Evolutionary conservation across 495 filamentous ascomycete species (phyloP).

Genomic region (Rhypophila decipiens): DNA sequence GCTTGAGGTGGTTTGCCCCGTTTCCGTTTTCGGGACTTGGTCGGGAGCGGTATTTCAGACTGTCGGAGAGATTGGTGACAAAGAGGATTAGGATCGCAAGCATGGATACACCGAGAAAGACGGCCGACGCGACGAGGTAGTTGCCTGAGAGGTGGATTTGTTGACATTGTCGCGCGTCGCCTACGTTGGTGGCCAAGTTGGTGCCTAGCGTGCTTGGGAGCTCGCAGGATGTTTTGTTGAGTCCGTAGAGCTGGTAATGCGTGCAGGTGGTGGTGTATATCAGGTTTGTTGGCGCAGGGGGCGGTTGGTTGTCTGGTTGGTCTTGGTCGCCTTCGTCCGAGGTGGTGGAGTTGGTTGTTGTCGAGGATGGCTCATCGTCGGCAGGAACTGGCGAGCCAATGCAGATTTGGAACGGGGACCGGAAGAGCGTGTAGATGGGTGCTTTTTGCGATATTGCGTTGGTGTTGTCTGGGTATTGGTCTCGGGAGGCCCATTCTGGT

Average conservation of each 20-base stretch:
- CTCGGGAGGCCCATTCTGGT: background rate
- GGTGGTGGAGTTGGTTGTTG: background rate
- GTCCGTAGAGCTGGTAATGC: background rate
- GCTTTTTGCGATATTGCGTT: background rate
- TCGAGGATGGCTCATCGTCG: background rate
- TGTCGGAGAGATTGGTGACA: background rate
- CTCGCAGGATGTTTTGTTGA: constrained; percentile 3
- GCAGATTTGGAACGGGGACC: background rate
- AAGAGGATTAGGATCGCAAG: background rate
- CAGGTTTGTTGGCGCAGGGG: background rate
- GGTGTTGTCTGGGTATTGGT: background rate
- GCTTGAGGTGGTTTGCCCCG: background rate
- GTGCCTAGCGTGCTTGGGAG: background rate
- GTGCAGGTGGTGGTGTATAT: background rate
- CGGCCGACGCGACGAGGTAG: background rate
- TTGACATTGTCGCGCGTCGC: background rate
- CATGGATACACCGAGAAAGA: background rate
- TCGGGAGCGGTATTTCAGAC: background rate
- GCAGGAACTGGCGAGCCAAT: background rate
- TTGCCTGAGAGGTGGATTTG: background rate
- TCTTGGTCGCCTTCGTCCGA: background rate
- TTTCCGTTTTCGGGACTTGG: too few relatives aligned
- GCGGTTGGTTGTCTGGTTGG: background rate
- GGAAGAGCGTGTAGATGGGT: background rate
- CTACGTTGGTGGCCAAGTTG: background rate